Percentiles rank a stretch among this genome's conserved stretches.
phyloP scores from a whole-genome alignment of 306 rosid species.

The Acmispon strigosus region DNA sequence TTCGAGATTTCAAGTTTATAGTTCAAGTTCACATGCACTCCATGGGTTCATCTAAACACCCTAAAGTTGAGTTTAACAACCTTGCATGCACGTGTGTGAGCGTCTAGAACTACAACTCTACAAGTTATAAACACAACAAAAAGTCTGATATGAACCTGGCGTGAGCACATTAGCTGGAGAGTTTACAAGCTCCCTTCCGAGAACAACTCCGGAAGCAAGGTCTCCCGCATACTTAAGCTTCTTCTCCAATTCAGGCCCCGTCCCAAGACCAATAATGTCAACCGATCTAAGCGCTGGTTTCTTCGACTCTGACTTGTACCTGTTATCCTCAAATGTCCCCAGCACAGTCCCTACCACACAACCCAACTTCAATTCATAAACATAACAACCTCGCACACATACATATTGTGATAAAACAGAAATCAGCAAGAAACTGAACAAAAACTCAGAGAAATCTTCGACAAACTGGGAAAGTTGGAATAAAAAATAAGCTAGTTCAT shows the following conservation, averaged over 20 bases:
- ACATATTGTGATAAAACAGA: neutral
- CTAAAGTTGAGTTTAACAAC: too few relatives aligned
- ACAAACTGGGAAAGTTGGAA: too few relatives aligned
- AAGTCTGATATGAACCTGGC: constrained; percentile 64
- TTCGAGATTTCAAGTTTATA: too few relatives aligned
- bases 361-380: neutral
- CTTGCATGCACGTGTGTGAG: too few relatives aligned
- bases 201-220: constrained; percentile 58
- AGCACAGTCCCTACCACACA: constrained; percentile 54
- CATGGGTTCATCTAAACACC: too few relatives aligned
- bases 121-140: too few relatives aligned
- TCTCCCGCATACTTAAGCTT: constrained; percentile 66
- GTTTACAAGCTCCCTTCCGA: constrained; percentile 71
- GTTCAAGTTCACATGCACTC: too few relatives aligned
- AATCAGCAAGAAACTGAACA: too few relatives aligned
- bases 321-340: constrained; percentile 68
- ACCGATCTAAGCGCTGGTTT: constrained; percentile 54
- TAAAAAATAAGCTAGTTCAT: too few relatives aligned
- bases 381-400: neutral
- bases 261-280: constrained; percentile 74
- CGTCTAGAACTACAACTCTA: neutral
- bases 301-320: constrained; percentile 68
- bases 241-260: constrained; percentile 65
- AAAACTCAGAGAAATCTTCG: too few relatives aligned
- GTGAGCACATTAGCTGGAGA: constrained; percentile 92